phyloP scores from a whole-genome alignment of 352 stramenopile species.

The Globisporangium acanthophoron region DNA sequence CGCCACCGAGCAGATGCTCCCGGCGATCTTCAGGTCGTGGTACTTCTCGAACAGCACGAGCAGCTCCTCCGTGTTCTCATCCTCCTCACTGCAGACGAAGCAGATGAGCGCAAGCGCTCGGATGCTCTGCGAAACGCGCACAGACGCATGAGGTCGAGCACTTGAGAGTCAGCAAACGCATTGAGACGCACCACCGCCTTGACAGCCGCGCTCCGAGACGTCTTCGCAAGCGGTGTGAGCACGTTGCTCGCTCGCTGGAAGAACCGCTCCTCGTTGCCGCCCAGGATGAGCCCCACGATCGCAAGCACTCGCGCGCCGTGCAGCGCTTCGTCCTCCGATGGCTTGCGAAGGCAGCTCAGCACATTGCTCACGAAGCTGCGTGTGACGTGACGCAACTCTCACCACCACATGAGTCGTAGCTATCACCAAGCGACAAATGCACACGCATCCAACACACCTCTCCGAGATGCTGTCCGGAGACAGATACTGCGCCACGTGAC shows the following conservation, averaged over 20 bases:
- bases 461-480: constrained; percentile 60
- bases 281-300: constrained; percentile 72
- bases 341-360: constrained; percentile 56
- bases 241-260: constrained; percentile 68
- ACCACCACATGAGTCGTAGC: too few relatives aligned
- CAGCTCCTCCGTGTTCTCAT: constrained; percentile 69
- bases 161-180: background rate
- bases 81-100: constrained; percentile 73
- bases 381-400: background rate
- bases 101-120: constrained; percentile 63
- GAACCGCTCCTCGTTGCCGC: constrained; percentile 66
- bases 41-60: constrained; percentile 60
- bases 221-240: constrained; percentile 67
- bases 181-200: constrained; percentile 47
- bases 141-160: background rate
- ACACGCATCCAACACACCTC: constrained; percentile 29
- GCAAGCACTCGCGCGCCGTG: constrained; percentile 63
- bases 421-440: too few relatives aligned
- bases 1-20: constrained; percentile 54
- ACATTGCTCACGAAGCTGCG: constrained; percentile 63
- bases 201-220: constrained; percentile 46
- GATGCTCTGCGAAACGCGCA: constrained; percentile 34
- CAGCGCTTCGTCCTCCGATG: constrained; percentile 64
- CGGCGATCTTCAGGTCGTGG: constrained; percentile 60
- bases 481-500: constrained; percentile 62